Evolutionary conservation across 2,329 filamentous ascomycete genomes (phyloP).

Genomic region (Arthrobotrys conoides): DNA sequence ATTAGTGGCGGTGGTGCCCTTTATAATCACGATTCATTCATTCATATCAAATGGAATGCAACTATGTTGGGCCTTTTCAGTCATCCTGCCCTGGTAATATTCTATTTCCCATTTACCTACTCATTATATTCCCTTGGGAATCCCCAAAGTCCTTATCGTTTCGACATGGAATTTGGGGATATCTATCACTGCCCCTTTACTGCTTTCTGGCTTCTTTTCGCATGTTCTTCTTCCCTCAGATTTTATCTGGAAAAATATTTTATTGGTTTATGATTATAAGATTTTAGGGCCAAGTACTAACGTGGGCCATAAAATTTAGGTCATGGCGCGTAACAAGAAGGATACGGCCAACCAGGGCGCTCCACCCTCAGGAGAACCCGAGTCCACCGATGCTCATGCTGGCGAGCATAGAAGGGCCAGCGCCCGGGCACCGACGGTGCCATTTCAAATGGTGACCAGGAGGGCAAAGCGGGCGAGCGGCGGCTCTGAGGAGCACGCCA

Average conservation of each 20-base stretch:
- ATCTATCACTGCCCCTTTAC: neutral
- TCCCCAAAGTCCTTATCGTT: neutral
- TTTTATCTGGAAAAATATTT: neutral
- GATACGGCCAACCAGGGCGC: slow-evolving; percentile 28
- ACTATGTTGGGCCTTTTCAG: slow-evolving; percentile 55
- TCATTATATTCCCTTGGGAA: neutral
- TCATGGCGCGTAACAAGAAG: slow-evolving; percentile 54
- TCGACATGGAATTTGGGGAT: neutral
- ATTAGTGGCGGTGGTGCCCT: slow-evolving; percentile 3
- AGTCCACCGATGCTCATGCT: slow-evolving; percentile 34
- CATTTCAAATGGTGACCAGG: slow-evolving; percentile 59
- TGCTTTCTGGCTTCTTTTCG: neutral
- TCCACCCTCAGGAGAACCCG: slow-evolving; percentile 31
- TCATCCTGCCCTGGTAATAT: slow-evolving; percentile 56
- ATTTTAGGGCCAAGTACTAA: slow-evolving; percentile 19
- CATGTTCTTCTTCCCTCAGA: neutral
- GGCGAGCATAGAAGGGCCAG: slow-evolving; percentile 45
- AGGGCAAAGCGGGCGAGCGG: slow-evolving; percentile 48
- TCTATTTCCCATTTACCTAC: neutral
- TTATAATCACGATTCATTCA: slow-evolving; percentile 13
- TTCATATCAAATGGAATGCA: slow-evolving; percentile 58
- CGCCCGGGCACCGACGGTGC: slow-evolving; percentile 53
- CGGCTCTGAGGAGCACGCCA: slow-evolving; percentile 49
- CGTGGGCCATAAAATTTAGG: slow-evolving; percentile 33
- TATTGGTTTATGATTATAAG: neutral